phyloP scores from a whole-genome alignment of 345 rosid species.

The Hibiscus trionum region DNA sequence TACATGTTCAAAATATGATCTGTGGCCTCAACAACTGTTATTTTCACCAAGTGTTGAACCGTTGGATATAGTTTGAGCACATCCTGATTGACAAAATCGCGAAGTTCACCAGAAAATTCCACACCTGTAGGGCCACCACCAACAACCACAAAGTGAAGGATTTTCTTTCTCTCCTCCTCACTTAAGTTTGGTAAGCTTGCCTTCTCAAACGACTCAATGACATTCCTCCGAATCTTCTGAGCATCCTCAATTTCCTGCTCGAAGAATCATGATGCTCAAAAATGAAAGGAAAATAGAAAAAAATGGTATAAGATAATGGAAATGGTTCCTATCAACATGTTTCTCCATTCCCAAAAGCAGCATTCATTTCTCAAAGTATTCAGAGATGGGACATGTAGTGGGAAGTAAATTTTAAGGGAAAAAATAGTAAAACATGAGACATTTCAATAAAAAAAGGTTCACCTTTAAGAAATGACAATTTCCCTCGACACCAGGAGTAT shows the following conservation, averaged over 20 bases:
- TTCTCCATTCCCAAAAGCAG: no score
- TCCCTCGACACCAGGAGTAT: slow-evolving; percentile 90
- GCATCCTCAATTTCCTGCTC: slow-evolving; percentile 97
- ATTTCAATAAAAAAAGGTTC: neutral
- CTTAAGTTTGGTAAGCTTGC: slow-evolving; percentile 78
- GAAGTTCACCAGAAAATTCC: slow-evolving; percentile 95
- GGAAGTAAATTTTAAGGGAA: no score
- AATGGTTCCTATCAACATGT: neutral
- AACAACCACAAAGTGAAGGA: slow-evolving; percentile 93
- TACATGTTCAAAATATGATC: slow-evolving; percentile 93
- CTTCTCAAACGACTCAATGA: slow-evolving; percentile 84
- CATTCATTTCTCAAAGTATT: no score
- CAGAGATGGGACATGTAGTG: no score
- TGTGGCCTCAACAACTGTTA: slow-evolving; percentile 91
- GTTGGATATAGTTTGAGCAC: slow-evolving; percentile 70
- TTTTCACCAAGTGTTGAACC: slow-evolving; percentile 49
- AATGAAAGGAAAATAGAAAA: neutral
- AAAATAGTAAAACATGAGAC: no score
- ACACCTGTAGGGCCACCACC: slow-evolving; percentile 99
- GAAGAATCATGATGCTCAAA: slow-evolving; percentile 4
- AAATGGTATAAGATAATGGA: neutral
- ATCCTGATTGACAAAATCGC: slow-evolving; percentile 87
- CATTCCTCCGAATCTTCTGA: slow-evolving; percentile 71
- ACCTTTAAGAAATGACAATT: slow-evolving; percentile 82
- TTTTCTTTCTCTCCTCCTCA: slow-evolving; percentile 80